A percentile compares a stretch with the other conserved stretches of the same genome.
Evolutionary conservation across 1,139 yeast genomes (phyloP).

Genomic region (Debaryomycetaceae sp.): DNA sequence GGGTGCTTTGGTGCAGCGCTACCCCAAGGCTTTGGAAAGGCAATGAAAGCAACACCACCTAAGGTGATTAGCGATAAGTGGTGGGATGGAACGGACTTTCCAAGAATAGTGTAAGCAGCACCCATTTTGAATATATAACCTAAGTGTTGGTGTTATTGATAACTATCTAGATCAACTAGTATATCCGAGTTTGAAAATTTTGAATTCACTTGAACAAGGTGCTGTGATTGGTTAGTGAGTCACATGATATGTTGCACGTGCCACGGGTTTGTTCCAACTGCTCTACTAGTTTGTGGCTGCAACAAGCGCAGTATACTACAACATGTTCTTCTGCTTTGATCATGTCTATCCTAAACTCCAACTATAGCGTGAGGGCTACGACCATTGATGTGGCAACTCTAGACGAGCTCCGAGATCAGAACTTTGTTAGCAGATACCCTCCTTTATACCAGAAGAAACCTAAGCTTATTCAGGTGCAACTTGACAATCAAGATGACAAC

Average conservation of each 20-base stretch:
- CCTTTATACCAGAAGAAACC: conserved; percentile 11
- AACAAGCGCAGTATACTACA: not conserved
- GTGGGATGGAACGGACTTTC: conserved; percentile 74
- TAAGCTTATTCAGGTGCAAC: conserved; percentile 4
- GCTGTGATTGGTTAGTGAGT: not conserved
- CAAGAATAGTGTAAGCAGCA: conserved; percentile 74
- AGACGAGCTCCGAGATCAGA: conserved; percentile 6
- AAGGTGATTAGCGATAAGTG: conserved; percentile 68
- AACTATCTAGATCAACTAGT: not conserved
- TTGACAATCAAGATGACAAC: not conserved
- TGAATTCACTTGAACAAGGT: conserved; percentile 1
- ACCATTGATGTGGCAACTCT: not conserved
- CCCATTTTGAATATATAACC: conserved; percentile 49
- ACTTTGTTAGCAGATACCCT: conserved; percentile 12
- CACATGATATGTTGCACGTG: not conserved
- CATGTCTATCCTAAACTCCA: conserved; percentile 1
- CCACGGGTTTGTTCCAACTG: not conserved
- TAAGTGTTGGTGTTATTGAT: not conserved
- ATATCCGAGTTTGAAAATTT: conserved; percentile 2
- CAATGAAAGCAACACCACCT: conserved; percentile 55
- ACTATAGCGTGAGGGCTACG: not conserved
- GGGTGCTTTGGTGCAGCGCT: conserved; percentile 58
- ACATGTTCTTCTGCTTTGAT: not conserved
- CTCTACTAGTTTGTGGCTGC: conserved; percentile 2
- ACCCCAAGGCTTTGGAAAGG: conserved; percentile 72